These are phyloP conservation scores for Phascolomyces articulosus DNA, from an alignment of 371 early-diverging fungal species.

Conservation along the genomic window DNA sequence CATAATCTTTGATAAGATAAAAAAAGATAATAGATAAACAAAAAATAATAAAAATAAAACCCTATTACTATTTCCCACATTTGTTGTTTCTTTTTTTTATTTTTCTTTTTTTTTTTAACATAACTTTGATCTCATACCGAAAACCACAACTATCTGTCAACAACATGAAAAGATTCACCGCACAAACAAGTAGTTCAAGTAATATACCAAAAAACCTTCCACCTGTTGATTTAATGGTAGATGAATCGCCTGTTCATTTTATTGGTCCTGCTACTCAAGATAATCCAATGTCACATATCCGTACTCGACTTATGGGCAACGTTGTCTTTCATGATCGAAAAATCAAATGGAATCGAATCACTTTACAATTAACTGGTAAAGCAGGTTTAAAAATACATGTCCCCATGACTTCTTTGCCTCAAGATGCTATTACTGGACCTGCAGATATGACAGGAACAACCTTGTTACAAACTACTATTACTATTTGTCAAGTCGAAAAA, in stretches of 20 bases:
- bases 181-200: background rate
- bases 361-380: conserved; percentile 42
- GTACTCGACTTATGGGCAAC: conserved; percentile 42
- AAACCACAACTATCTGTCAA: too few relatives aligned
- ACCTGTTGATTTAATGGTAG: conserved; percentile 26
- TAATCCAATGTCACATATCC: conserved; percentile 47
- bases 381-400: conserved; percentile 43
- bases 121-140: background rate
- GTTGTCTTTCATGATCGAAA: conserved; percentile 45
- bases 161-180: conserved; percentile 9
- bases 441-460: conserved; percentile 21
- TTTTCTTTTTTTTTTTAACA: background rate
- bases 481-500: conserved; percentile 49
- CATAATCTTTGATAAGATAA: too few relatives aligned
- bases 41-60: too few relatives aligned
- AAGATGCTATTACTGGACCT: conserved; percentile 4
- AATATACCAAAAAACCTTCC: conserved; percentile 11
- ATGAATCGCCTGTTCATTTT: conserved; percentile 40
- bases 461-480: conserved; percentile 32
- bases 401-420: conserved; percentile 18
- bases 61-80: too few relatives aligned
- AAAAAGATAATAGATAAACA: too few relatives aligned
- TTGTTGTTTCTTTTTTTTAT: background rate
- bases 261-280: conserved; percentile 49
- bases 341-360: conserved; percentile 53